Evolutionary conservation across 139 green algal species (phyloP).

Genomic region (Yamagishiella unicocca): DNA sequence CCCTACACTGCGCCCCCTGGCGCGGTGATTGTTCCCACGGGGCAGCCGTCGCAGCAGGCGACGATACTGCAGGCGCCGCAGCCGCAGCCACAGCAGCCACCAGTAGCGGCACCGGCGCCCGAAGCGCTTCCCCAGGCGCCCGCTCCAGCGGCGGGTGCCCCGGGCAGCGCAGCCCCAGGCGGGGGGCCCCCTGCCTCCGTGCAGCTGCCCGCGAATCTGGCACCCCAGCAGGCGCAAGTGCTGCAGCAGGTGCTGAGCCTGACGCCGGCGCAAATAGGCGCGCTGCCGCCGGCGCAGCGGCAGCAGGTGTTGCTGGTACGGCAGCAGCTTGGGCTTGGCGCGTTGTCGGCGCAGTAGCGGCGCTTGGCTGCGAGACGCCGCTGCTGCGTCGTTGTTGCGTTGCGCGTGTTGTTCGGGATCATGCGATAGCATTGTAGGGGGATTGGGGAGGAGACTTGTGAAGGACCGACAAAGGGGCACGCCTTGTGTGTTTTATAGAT

Average conservation of each 20-base stretch:
- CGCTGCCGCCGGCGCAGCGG: constrained; percentile 86
- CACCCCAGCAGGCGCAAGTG: constrained; percentile 60
- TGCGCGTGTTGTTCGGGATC: too few relatives aligned
- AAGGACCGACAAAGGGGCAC: too few relatives aligned
- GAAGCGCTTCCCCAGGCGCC: background rate
- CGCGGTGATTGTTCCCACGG: constrained; percentile 43
- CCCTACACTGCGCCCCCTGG: constrained; percentile 29
- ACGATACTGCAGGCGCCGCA: background rate
- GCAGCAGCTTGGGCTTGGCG: constrained; percentile 68
- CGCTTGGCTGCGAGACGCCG: background rate
- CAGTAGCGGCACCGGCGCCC: background rate
- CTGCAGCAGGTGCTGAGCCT: constrained; percentile 91
- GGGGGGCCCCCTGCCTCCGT: constrained; percentile 29
- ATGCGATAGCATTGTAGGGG: too few relatives aligned
- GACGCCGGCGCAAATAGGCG: constrained; percentile 89
- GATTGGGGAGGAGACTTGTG: too few relatives aligned
- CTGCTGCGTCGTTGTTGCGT: background rate
- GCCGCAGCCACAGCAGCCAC: background rate
- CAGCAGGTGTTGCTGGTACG: constrained; percentile 90
- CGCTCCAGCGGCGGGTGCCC: background rate
- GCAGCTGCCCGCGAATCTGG: constrained; percentile 49
- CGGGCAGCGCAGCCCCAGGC: background rate
- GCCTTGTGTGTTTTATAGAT: too few relatives aligned
- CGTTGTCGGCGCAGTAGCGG: background rate
- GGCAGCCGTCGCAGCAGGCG: background rate